Evolutionary conservation across 345 rosid genomes (phyloP), one percentile per base, ranked within the genome.

Genomic region (Euclidium syriacum): DNA sequence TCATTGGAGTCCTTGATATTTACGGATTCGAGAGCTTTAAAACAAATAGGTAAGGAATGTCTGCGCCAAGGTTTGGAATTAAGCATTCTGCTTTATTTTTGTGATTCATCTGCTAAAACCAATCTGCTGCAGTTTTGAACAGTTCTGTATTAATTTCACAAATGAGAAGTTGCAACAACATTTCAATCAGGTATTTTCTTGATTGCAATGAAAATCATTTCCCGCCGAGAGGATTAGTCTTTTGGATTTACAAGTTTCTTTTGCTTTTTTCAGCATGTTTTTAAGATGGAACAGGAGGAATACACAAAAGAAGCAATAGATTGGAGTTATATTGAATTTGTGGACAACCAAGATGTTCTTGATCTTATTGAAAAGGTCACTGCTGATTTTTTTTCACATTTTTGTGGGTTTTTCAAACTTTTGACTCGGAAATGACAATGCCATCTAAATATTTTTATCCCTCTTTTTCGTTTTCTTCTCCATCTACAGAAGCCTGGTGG

Each of bases 231-330:
- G 33, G 25, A 36, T 34, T 10, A 25, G 42, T 25, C 19, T 26
- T 52, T 43, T 39, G 29, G 16, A 49, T 52, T 59, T 10, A 70
- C 53, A 41, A 65, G 46, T 27, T 60, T 68, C 7, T 40, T 51
- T 34, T 41, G 10, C 38, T 58, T 55, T 56, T 36, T 58, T 62
- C 95, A 91, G 96, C 98, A 91, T 10, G 98, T 91, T 62, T 91
- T 91, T 77, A 91, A 91, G 84, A 91, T 88, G 98, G 98, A 91
- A 70, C 98, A 91, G 74, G 96, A 91, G 76, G 96, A 91, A 73
- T 91, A 91, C 73, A 88, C 96, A 19, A 91, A 91, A 68, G 98
- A 91, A 77, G 77, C 82, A 77, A 91, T 91, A 18, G 71, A 88
- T 67, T 91, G 98, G 96, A 91, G 96, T 76, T 86, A 91, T 81